These are phyloP conservation scores for Pisolithus sp. DNA, from an alignment of 768 basidiomycete species.

Conservation along the genomic window DNA sequence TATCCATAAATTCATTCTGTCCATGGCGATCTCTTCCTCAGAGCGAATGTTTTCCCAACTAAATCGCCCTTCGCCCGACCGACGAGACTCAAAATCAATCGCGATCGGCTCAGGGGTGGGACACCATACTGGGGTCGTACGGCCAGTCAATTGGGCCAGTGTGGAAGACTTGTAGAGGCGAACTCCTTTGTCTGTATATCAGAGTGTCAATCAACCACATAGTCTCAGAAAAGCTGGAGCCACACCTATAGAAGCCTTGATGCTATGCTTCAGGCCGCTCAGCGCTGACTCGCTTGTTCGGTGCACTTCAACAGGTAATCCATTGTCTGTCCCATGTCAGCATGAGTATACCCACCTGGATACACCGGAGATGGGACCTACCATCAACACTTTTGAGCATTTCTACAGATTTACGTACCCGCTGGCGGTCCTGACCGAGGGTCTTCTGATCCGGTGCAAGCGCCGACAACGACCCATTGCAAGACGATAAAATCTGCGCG, in stretches of 20 bases:
- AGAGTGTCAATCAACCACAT: background rate
- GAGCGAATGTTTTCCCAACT: slow-evolving; percentile 30
- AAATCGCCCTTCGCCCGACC: slow-evolving; percentile 27
- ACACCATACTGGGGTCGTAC: slow-evolving; percentile 24
- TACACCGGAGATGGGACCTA: background rate
- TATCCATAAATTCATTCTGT: slow-evolving; percentile 79
- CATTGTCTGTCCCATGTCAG: slow-evolving; percentile 11
- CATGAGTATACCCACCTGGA: background rate
- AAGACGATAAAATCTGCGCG: slow-evolving; percentile 22
- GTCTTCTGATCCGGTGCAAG: slow-evolving; percentile 8
- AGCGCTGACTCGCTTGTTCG: slow-evolving; percentile 35
- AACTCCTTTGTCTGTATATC: slow-evolving; percentile 53
- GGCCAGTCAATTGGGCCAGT: slow-evolving; percentile 34
- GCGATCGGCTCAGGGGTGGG: slow-evolving; percentile 21
- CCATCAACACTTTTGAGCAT: slow-evolving; percentile 5
- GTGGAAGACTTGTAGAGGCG: slow-evolving; percentile 62
- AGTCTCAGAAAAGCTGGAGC: slow-evolving; percentile 4
- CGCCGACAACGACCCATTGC: slow-evolving; percentile 16
- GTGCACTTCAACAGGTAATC: slow-evolving; percentile 19
- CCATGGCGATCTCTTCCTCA: slow-evolving; percentile 31
- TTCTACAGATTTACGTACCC: slow-evolving; percentile 5
- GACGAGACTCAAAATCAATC: slow-evolving; percentile 27
- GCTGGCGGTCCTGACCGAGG: slow-evolving; percentile 6
- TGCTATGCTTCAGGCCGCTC: slow-evolving; percentile 55
- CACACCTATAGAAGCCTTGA: slow-evolving; percentile 70